Base-by-base conservation (phyloP, 108 stramenopile genomes). In the Pseudonitzschia pungens region DNA sequence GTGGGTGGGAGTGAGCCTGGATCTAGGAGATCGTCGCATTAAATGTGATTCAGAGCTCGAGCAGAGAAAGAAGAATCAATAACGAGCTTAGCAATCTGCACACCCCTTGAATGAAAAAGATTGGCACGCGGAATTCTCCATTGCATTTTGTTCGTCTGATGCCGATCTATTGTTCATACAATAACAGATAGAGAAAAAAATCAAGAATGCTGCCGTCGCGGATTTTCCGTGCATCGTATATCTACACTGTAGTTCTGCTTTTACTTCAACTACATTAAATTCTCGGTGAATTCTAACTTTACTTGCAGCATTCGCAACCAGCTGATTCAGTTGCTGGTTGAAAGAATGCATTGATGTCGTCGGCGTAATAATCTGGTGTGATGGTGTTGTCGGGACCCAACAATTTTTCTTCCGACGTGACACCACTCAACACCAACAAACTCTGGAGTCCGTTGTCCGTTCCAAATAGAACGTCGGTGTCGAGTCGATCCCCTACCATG, bases 401-500 rank as follows among this genome's bases (percentile, higher is more conserved):
- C 62, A 99, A 81, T 78, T 97, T 97, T 65, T 92, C 84, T 81
- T 97, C 96, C 18, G 87, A 84, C 18, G 98, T 99, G 10, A 99
- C 98, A 44, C 98, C 98, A 71, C 91, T 92, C 79, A 99, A 84
- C 24, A 96, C 96, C 67, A 99, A 78, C 56, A 94, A 63, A 69
- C 91, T 96, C 83, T 96, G 93, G 64, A 99, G 75, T 5, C 97
- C 97, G 77, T 99, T 99, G 80, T 99, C 94, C 22, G 82, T 85
- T 42, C 98, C 98, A 81, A 99, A 99, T 68, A 99, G 76, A 63
- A 99, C 83, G 82, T 99, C 98, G 9, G 98, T 99, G 85, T 99
- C 98, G 69, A 99, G 78, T 42, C 98, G 93, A 92, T 99, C 98
- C 14, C 98, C 98, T 12, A 99, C 97, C 96, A 98, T 98, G 74